Conservation (phyloP, 169 alveolate species). For the Eimeria brunetti region DNA sequence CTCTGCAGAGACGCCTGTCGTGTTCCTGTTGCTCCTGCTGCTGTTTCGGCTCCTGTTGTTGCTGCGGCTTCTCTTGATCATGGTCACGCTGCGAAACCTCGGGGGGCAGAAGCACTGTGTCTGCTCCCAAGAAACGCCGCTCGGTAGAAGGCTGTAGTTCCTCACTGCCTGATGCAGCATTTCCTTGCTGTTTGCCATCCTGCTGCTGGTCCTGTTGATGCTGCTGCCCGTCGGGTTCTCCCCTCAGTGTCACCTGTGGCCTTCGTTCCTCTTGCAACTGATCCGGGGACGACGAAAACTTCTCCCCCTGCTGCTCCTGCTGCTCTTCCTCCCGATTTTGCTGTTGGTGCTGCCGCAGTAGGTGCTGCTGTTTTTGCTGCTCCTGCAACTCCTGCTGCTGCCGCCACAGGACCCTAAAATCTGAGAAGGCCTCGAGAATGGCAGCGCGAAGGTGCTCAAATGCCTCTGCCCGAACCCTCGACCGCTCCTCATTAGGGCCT, state of each 20-base stretch:
- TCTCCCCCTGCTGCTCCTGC: slow-evolving; percentile 10
- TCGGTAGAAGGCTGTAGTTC: background rate
- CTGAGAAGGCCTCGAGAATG: slow-evolving; percentile 67
- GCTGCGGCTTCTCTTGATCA: slow-evolving; percentile 4
- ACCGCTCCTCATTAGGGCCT: slow-evolving; percentile 70
- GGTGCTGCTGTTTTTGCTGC: slow-evolving; percentile 46
- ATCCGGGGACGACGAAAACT: background rate
- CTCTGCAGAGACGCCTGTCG: slow-evolving; percentile 15
- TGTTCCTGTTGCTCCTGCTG: slow-evolving; percentile 16
- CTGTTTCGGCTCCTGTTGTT: background rate
- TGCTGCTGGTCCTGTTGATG: slow-evolving; percentile 34
- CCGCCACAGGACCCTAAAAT: slow-evolving; percentile 41
- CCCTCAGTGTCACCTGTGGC: slow-evolving; percentile 31
- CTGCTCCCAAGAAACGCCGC: background rate
- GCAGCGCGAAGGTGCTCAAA: slow-evolving; percentile 64
- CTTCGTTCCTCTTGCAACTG: slow-evolving; percentile 9
- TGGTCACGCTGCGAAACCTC: slow-evolving; percentile 19
- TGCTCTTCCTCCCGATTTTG: slow-evolving; percentile 15
- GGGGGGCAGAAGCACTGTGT: slow-evolving; percentile 34
- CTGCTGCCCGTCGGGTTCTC: background rate
- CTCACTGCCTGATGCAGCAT: slow-evolving; percentile 12
- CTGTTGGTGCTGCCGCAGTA: slow-evolving; percentile 4
- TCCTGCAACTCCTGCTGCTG: slow-evolving; percentile 68
- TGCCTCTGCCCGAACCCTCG: slow-evolving; percentile 67
- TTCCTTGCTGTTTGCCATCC: slow-evolving; percentile 11